Evolutionary conservation across 306 rosid species (phyloP).

Genomic region (Rosa chinensis): DNA sequence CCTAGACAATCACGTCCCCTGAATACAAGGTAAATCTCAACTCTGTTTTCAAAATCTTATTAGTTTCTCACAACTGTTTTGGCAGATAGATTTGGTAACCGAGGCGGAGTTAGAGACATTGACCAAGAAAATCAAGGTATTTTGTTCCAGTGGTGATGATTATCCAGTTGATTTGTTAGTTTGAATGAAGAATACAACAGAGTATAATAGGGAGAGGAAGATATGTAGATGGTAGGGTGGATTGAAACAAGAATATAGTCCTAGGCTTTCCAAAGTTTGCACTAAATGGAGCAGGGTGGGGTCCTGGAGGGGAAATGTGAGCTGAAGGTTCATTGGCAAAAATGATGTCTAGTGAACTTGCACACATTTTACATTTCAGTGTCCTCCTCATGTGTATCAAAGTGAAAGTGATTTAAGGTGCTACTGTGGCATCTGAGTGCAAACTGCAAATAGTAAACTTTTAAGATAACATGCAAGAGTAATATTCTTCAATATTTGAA

Average conservation of each 20-base stretch:
- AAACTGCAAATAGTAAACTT: neutral
- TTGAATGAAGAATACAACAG: neutral
- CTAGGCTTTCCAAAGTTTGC: neutral
- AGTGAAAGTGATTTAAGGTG: neutral
- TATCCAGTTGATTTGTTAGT: neutral
- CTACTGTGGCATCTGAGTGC: neutral
- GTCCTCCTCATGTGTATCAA: neutral
- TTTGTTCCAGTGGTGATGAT: constrained; percentile 3
- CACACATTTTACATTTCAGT: neutral
- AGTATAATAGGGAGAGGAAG: neutral
- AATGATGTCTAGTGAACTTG: neutral
- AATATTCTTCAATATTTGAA: neutral
- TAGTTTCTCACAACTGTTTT: constrained; percentile 26
- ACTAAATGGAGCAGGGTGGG: neutral
- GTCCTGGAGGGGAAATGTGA: neutral
- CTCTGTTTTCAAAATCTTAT: constrained; percentile 5
- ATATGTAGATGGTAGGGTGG: neutral
- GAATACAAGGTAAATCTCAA: neutral
- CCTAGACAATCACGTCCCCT: neutral
- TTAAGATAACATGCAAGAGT: neutral
- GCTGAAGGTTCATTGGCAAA: neutral
- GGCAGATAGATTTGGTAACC: constrained; percentile 79
- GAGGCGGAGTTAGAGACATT: constrained; percentile 63
- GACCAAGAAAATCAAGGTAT: constrained; percentile 70
- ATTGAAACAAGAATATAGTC: neutral